These are phyloP conservation scores for Odonthalia washingtoniensis DNA, from an alignment of 31 red algal species.

Conservation along the genomic window DNA sequence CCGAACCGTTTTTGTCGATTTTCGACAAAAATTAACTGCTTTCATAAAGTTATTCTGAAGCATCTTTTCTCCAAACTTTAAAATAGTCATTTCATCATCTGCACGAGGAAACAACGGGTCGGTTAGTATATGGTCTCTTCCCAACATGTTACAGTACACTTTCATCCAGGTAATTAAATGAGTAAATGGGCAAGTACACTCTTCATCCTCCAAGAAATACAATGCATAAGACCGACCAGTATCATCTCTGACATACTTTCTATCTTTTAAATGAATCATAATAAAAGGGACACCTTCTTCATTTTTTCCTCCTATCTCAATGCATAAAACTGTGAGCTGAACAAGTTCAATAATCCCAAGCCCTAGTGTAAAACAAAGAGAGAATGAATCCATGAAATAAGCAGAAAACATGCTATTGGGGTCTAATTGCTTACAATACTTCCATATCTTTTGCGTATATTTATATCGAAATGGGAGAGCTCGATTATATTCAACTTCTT, in stretches of 20 bases:
- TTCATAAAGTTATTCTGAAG: conserved; percentile 20
- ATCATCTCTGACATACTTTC: background rate
- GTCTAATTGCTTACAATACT: background rate
- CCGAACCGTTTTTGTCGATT: too few relatives aligned
- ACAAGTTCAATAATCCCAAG: too few relatives aligned
- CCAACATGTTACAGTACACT: background rate
- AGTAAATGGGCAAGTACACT: background rate
- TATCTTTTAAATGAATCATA: too few relatives aligned
- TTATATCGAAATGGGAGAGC: too few relatives aligned
- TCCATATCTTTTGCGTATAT: conserved; percentile 34
- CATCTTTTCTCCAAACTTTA: too few relatives aligned
- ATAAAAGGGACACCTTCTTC: background rate
- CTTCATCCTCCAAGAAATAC: conserved; percentile 9
- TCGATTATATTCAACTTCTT: too few relatives aligned
- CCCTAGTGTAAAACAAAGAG: background rate
- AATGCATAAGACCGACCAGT: background rate
- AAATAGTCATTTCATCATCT: background rate
- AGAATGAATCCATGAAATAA: conserved; percentile 5
- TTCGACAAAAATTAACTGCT: conserved; percentile 7
- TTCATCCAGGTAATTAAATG: background rate
- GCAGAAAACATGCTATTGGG: background rate
- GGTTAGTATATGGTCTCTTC: background rate
- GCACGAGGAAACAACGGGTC: conserved; percentile 7
- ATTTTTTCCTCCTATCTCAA: background rate
- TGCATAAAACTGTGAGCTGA: background rate